Base-by-base conservation (phyloP, 768 basidiomycete genomes). In the Trametopsis cervina region DNA sequence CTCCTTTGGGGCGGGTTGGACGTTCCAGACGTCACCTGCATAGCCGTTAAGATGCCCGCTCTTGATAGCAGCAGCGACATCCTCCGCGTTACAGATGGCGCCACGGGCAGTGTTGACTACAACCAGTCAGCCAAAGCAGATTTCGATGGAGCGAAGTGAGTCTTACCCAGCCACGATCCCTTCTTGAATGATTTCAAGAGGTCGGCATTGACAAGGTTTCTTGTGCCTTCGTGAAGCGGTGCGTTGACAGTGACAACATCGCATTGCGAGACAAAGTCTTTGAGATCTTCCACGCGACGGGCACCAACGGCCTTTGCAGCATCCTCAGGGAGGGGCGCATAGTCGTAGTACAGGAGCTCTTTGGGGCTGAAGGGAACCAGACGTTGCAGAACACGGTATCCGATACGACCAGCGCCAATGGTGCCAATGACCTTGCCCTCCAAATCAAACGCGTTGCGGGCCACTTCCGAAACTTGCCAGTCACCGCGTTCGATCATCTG, bases 371-470 rank as follows among this genome's bases (percentile, higher is more conserved):
- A 95, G 4, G 89, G 86, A 24, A 77, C 57, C 37, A 91, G 70
- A 49, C 88, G 81, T 63, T 89, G 82, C 41, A 91, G 72, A 22
- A 90, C 88, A 60, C 88, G 81, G 73, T 89, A 91, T 4, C 92
- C 92, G 61, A 94, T 94, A 47, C 81, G 71, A 23, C 81, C 81
- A 70, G 74, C 50, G 47, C 89, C 91, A 52, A 96, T 89, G 38
- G 92, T 94, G 15, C 91, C 92, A 46, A 94, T 81, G 46, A 91
- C 85, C 70, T 95, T 96, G 63, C 77, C 80, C 68, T 95, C 93
- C 52, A 96, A 70, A 65, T 95, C 93, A 60, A 76, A 95, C 11
- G 91, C 83, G 58, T 85, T 81, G 54, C 89, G 78, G 2, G 89
- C 89, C 53, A 90, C 66, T 2, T 85, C 76, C 15, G 89, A 87